Conservation (phyloP, 2,329 filamentous ascomycete genomes). For the Calonectria pauciramosa region DNA sequence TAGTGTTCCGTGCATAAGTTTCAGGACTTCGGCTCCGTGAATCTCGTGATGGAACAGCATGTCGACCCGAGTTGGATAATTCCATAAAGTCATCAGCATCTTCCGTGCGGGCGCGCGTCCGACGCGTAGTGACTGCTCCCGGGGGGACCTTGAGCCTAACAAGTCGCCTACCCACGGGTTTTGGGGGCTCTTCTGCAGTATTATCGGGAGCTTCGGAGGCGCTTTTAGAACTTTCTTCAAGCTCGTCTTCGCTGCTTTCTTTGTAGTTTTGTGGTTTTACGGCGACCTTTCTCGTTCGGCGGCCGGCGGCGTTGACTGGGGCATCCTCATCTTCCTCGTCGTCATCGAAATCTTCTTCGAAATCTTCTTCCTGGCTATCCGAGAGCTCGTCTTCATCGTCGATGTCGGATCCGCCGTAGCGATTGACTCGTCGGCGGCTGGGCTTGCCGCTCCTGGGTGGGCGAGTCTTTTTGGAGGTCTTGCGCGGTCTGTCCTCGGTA, state of each 20-base stretch:
- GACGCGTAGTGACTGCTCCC: slow-evolving; percentile 53
- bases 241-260: slow-evolving; percentile 61
- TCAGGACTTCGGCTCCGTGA: slow-evolving; percentile 72
- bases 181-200: slow-evolving; percentile 40
- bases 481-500: slow-evolving; percentile 58
- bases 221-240: slow-evolving; percentile 45
- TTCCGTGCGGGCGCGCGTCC: slow-evolving; percentile 67
- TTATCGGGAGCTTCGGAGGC: slow-evolving; percentile 47
- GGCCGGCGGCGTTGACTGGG: slow-evolving; percentile 62
- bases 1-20: slow-evolving; percentile 55
- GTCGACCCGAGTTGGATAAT: slow-evolving; percentile 72
- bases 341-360: slow-evolving; percentile 61
- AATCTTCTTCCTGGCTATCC: slow-evolving; percentile 66
- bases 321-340: slow-evolving; percentile 57
- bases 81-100: slow-evolving; percentile 70
- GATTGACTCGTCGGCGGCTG: slow-evolving; percentile 54
- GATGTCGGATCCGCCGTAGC: slow-evolving; percentile 73
- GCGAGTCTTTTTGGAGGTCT: slow-evolving; percentile 58
- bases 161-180: slow-evolving; percentile 52
- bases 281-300: slow-evolving; percentile 63
- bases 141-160: slow-evolving; percentile 61
- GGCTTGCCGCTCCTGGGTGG: slow-evolving; percentile 52
- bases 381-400: slow-evolving; percentile 69
- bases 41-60: slow-evolving; percentile 63
- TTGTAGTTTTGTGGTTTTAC: slow-evolving; percentile 61